Evolutionary conservation across 768 basidiomycete species (phyloP), one percentile per base, ranked within the genome.

Genomic region (Boletus reticuloceps): DNA sequence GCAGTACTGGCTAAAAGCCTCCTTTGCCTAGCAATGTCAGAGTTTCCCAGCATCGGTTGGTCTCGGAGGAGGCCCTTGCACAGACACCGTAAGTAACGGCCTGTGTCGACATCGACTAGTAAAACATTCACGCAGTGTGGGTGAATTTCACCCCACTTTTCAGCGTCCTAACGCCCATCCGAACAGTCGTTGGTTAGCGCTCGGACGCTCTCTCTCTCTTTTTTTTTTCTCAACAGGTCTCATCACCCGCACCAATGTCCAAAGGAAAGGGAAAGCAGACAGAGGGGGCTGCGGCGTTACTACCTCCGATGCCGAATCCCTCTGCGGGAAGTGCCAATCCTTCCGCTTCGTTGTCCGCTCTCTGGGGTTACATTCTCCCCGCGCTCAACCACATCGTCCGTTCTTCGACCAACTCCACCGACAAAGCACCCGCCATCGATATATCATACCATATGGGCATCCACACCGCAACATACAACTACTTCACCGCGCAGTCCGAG

Each of bases 381-480:
- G 88, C 88, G 25, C 73, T 90, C 38, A 84, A 89, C 65, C 87
- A 90, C 67, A 89, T 90, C 66, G 75, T 90, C 54, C 85, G 85
- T 59, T 81, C 81, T n/a, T 79, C 86, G 29, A 80, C 82, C 31
- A 84, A 85, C 65, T 75, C 78, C 58, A 60, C 75, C 48, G 70
- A 75, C 58, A 88, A 86, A 66, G 82, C 86, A 7, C 88, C 89
- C 36, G 74, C 85, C 13, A 83, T 90, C 61, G 88, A 89, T 59
- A 78, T 86, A 53, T 79, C 74, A 27, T 86, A 88, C 60, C 88
- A 89, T 64, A 82, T 86, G 67, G 86, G 87, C 55, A 85, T 90
- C 39, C 87, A 90, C 69, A 88, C 88, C 19, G 86, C 88, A n/a
- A 83, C 84, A 53, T 90, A 91, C 76, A 88, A 89, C 74, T 90